phyloP scores from a whole-genome alignment of 495 filamentous ascomycete genomes.

The Neurospora intermedia region DNA sequence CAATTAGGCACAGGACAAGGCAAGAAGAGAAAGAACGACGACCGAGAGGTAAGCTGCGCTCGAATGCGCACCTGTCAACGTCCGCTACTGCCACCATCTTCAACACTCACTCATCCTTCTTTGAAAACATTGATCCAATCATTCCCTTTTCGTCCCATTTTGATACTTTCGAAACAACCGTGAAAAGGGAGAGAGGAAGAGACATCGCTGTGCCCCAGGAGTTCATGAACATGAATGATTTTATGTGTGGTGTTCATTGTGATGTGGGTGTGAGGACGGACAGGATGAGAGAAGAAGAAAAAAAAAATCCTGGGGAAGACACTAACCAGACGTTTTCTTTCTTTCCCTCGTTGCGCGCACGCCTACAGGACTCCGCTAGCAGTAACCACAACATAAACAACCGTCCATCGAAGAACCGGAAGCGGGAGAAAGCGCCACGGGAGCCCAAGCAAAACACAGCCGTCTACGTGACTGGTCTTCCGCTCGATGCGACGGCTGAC shows the following conservation, averaged over 20 bases:
- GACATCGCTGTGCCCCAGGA: background rate
- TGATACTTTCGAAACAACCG: background rate
- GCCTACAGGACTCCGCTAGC: conserved; percentile 16
- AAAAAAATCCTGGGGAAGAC: conserved; percentile 4
- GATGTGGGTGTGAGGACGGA: background rate
- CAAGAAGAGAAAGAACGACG: conserved; percentile 65
- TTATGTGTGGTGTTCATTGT: background rate
- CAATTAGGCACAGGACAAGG: conserved; percentile 21
- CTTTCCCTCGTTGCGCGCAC: conserved; percentile 6
- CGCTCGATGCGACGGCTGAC: conserved; percentile 60
- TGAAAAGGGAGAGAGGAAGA: background rate
- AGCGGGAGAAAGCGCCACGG: conserved; percentile 18
- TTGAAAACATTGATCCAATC: background rate
- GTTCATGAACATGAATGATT: background rate
- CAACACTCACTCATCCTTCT: background rate
- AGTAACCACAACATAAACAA: conserved; percentile 11
- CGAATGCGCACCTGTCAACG: conserved; percentile 13
- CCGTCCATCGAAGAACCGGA: conserved; percentile 17
- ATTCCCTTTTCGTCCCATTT: background rate
- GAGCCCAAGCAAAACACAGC: conserved; percentile 70
- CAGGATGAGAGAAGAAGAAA: background rate
- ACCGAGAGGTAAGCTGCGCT: conserved; percentile 46
- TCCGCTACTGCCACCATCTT: conserved; percentile 5
- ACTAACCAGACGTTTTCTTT: conserved; percentile 20
- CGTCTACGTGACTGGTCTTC: conserved; percentile 80